These are phyloP conservation scores for Ophiostoma tasmaniense DNA, from an alignment of 2,329 filamentous ascomycete species.

Conservation along the genomic window DNA sequence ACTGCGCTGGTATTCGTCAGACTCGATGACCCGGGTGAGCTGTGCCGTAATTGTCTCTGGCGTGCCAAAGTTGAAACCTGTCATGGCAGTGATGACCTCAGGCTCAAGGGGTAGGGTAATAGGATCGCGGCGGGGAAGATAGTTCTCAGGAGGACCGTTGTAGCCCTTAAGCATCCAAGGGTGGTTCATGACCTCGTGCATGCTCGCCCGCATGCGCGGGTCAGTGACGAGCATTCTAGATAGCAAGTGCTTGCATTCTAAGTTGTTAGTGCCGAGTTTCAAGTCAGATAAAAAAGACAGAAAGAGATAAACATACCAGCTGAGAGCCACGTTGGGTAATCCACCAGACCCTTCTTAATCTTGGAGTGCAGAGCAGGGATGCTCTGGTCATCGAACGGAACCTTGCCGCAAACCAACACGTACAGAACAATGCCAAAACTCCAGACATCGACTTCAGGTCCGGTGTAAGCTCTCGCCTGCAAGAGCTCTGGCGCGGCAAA, in stretches of 20 bases:
- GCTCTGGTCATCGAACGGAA: conserved; percentile 97
- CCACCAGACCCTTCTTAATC: conserved; percentile 93
- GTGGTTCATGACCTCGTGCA: conserved; percentile 88
- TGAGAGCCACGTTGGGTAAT: conserved; percentile 90
- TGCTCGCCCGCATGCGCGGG: conserved; percentile 72
- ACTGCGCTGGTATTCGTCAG: conserved; percentile 85
- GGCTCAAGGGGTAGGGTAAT: conserved; percentile 75
- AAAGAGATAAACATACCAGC: conserved; percentile 52
- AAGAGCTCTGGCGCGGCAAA: conserved; percentile 93
- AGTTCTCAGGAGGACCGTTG: conserved; percentile 77
- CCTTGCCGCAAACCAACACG: conserved; percentile 92
- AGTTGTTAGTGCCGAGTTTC: not conserved
- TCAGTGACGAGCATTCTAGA: conserved; percentile 95
- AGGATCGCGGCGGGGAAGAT: conserved; percentile 73
- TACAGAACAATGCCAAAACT: conserved; percentile 98
- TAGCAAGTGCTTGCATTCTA: conserved; percentile 89
- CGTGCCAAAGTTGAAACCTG: conserved; percentile 92
- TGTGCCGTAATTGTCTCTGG: conserved; percentile 75
- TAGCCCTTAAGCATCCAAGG: conserved; percentile 96
- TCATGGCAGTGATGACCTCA: conserved; percentile 85
- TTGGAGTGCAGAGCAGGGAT: conserved; percentile 98
- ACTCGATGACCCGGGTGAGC: conserved; percentile 78
- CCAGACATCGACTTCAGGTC: conserved; percentile 96
- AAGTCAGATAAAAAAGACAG: not conserved
- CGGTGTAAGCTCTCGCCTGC: conserved; percentile 88